Base-by-base conservation (phyloP, 2,329 filamentous ascomycete genomes). In the Coniochaeta ligniaria region DNA sequence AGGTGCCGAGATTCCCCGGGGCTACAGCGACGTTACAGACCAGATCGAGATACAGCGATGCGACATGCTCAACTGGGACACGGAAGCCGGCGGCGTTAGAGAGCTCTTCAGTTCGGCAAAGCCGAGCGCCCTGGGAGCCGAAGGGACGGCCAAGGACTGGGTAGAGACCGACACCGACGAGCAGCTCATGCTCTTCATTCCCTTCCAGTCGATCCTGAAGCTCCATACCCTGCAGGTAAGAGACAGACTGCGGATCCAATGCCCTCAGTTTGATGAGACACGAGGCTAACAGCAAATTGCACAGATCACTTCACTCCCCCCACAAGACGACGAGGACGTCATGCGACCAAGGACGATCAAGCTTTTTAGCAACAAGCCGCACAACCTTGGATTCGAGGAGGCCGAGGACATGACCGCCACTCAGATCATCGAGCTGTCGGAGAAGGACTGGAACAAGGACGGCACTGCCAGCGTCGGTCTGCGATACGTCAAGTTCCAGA, bases 401-500 rank as follows among this genome's bases (percentile, higher is more conserved):
- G 94, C 94, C 41, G 94, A 97, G 62, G 91, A 94, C 69, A 88
- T 90, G 59, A 82, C 88, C 57, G 83, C 91, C 0, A 93, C 91
- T 17, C 95, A 99, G 75, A 83, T 81, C 59, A 85, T 97, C 62
- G 88, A 88, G 68, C 81, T 99, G 50, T 80, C 82, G 63, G 79
- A 87, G 54, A 81, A 83, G 59, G 91, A 96, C 70, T 99, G 95
- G 94, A 90, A 92, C 73, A 79, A 82, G 52, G 85, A 90, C 16
- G 89, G 87, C 58, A 94, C 91, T 9, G 89, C 86, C 16, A 90
- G 81, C 68, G 77, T 94, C 59, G 76, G 83, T 52, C 77, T 98
- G 68, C 90, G 93, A 16, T 97, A 94, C 70, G 95, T 99, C 76
- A 97, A 97, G 78, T 99, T 98, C 80, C 95, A 98, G 77, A 96